Base-by-base conservation (phyloP, 768 basidiomycete genomes). In the Amanita thiersii region DNA sequence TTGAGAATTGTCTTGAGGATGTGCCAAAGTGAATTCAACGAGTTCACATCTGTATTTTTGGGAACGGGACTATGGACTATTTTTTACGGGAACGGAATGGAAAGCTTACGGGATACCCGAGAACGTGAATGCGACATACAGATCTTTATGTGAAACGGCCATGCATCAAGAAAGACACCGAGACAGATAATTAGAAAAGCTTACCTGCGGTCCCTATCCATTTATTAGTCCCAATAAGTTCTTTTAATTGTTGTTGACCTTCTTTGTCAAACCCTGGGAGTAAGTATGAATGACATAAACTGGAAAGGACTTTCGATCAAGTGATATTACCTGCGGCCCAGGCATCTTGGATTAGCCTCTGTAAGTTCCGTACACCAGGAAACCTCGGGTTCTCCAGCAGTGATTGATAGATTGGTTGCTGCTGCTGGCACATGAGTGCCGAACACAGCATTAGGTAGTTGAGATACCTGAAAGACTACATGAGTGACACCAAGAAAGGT, bases 161-260 rank as follows among this genome's bases (percentile, higher is more conserved):
- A 36, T 20, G n/a, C n/a, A n/a, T n/a, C n/a, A n/a, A 34, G 29
- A 39, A n/a, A 37, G 10, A 9, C 7, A 8, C 26, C 34, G 25
- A 20, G 9, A 33, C 32, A n/a, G 20, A 24, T 44, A 31, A 21
- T n/a, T 14, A 11, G 33, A 17, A n/a, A 32, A 26, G 25, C 10
- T 47, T 49, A 84, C 87, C 87, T 56, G 73, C 73, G 7, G 88
- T 85, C 12, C 91, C 91, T 34, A 94, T 81, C 79, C 78, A 86
- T 56, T 84, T 86, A 5, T 52, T 65, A 2, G 79, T 83, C 1
- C 70, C 77, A 47, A 60, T 69, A 7, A 75, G 53, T n/a, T 56
- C 66, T 18, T 73, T 68, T 6, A 91, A 62, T 30, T 89, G 61
- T 38, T 60, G 43, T 10, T 75, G 75, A 2, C 92, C 91, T 45